Evolutionary conservation across 441 rosid species (phyloP).

Genomic region (Rhodomyrtus psidioides): DNA sequence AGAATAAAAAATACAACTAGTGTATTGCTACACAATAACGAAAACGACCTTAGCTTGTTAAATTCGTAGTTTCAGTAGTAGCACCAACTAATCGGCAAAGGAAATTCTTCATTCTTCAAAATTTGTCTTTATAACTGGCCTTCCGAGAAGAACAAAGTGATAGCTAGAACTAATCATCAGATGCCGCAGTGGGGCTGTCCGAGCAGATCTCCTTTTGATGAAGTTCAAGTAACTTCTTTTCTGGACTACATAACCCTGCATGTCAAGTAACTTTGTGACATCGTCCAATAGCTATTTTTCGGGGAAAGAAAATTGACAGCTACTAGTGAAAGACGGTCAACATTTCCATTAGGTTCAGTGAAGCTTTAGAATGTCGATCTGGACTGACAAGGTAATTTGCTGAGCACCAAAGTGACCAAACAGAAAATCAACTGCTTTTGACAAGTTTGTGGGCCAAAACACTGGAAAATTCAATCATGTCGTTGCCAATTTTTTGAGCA

Average conservation of each 20-base stretch:
- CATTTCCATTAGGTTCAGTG: neutral
- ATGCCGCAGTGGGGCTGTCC: slow-evolving; percentile 57
- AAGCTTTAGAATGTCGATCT: neutral
- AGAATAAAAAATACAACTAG: neutral
- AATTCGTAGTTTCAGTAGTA: neutral
- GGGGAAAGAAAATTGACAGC: neutral
- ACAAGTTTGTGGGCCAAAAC: neutral
- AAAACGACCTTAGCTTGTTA: neutral
- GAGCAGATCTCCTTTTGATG: slow-evolving; percentile 70
- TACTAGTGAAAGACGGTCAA: neutral
- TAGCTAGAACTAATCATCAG: slow-evolving; percentile 37
- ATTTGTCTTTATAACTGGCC: neutral
- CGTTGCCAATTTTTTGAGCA: neutral
- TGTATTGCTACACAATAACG: neutral
- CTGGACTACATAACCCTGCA: slow-evolving; percentile 83
- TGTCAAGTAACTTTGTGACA: neutral
- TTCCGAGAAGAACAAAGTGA: neutral
- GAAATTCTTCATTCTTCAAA: neutral
- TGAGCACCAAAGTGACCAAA: neutral
- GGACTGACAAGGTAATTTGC: neutral
- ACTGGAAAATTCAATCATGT: neutral
- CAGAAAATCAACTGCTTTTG: neutral
- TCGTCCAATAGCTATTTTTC: neutral
- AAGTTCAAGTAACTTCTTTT: slow-evolving; percentile 65
- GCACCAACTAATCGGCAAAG: neutral